A percentile compares a stretch with the other conserved stretches of the same genome.
Evolutionary conservation across 805 yeast species (phyloP).

Genomic region (Saccharomycopsis synnaedendra): DNA sequence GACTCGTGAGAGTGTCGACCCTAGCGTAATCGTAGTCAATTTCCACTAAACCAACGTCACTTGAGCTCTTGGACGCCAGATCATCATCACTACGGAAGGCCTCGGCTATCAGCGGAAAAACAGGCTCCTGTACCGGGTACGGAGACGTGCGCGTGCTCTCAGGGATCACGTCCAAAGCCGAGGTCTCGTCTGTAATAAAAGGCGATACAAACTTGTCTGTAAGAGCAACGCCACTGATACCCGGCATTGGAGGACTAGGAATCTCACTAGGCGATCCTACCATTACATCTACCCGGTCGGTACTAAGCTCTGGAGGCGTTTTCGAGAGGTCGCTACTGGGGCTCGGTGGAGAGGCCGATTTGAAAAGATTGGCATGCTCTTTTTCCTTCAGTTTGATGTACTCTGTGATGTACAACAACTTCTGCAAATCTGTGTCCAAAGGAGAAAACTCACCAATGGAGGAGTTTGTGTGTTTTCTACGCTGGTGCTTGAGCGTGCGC

Average conservation of each 20-base stretch:
- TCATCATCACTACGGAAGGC: no score
- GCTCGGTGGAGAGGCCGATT: background rate
- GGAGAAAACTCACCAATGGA: background rate
- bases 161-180: no score
- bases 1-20: no score
- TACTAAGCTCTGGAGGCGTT: background rate
- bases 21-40: no score
- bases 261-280: background rate
- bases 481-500: background rate
- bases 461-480: background rate
- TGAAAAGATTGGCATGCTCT: background rate
- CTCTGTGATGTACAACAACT: conserved; percentile 2
- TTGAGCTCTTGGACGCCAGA: no score
- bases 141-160: no score
- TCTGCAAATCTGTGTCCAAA: conserved; percentile 4
- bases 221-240: no score
- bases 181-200: no score
- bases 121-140: no score
- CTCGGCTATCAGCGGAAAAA: no score
- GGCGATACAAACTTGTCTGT: no score
- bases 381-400: background rate
- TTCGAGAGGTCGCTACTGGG: background rate
- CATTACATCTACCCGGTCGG: background rate
- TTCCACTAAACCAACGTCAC: no score
- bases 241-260: background rate